Base-by-base conservation (phyloP, 2,329 filamentous ascomycete genomes). In the Aspergillus sp. region DNA sequence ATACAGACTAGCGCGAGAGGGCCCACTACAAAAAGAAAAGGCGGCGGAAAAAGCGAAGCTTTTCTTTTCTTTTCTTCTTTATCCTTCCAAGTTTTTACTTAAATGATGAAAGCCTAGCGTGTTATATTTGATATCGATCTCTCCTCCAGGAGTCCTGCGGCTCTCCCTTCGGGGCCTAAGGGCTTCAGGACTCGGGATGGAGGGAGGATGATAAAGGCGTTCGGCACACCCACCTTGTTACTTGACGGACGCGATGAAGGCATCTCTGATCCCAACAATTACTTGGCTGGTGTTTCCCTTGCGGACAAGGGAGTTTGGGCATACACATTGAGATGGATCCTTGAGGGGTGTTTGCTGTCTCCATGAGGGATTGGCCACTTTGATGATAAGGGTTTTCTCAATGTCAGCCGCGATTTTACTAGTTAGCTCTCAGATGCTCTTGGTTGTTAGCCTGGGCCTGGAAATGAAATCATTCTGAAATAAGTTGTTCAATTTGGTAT, bases 41-140 rank as follows among this genome's bases (percentile, higher is more conserved):
- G 39, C 46, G 27, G 45, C 44, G 42, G 49, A 50, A 55, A 47
- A 45, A 37, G 43, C 47, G 43, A 35, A 50, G 45, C 19, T 19
- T 44, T 43, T 33, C 31, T 58, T 59, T 58, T 62, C 62, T 77
- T 77, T 65, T 66, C 62, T 70, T 83, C 79, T 85, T 83, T 79
- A 91, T 89, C 90, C 89, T 95, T 96, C 90, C 90, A 89, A 88
- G 90, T 96, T 94, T 95, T 94, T 86, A 83, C 85, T 81, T 62
- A 96, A 90, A 94, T 97, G 91, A 98, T 97, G 93, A 98, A 95
- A 95, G 88, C 88, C 82, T 83, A 85, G 88, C 82, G 91, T 97
- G 93, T 85, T 83, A 71, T 75, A 83, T 83, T 88, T 95, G 93
- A 97, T 19, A 19, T 77, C 76, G 39, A 60, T 86, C 77, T 75